These are phyloP conservation scores for Aschersonia sp. DNA, from an alignment of 2,329 filamentous ascomycete genomes.

Conservation along the genomic window DNA sequence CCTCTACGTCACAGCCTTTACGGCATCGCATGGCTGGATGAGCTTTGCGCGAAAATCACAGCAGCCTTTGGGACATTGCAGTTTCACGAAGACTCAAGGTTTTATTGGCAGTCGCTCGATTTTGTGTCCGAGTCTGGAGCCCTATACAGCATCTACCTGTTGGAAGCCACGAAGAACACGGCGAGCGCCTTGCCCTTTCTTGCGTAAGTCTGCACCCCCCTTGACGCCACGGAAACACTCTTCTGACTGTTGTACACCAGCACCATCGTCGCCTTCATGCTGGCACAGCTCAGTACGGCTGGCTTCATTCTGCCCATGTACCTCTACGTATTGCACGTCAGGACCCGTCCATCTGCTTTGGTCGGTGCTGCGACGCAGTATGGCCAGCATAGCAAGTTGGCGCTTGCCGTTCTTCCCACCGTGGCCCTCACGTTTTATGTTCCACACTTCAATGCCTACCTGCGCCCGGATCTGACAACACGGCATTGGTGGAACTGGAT, in stretches of 20 bases:
- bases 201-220: no score
- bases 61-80: no score
- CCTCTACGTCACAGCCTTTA: no score
- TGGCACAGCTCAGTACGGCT: neutral
- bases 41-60: no score
- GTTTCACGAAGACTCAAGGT: no score
- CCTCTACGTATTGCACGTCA: neutral
- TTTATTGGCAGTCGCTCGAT: no score
- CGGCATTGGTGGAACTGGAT: neutral
- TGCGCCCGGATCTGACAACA: neutral
- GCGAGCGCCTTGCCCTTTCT: no score
- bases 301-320: neutral
- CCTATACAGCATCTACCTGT: no score
- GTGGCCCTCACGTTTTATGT: neutral
- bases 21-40: no score
- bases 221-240: neutral
- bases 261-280: neutral
- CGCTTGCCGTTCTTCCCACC: neutral
- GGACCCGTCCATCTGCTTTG: neutral
- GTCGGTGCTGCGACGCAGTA: neutral
- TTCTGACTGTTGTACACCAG: neutral
- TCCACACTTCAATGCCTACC: neutral
- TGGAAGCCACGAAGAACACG: no score
- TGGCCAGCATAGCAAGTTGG: neutral
- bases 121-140: no score